Evolutionary conservation across 345 rosid genomes (phyloP), one percentile per base, ranked within the genome.

Genomic region (Eucalyptus virginea): DNA sequence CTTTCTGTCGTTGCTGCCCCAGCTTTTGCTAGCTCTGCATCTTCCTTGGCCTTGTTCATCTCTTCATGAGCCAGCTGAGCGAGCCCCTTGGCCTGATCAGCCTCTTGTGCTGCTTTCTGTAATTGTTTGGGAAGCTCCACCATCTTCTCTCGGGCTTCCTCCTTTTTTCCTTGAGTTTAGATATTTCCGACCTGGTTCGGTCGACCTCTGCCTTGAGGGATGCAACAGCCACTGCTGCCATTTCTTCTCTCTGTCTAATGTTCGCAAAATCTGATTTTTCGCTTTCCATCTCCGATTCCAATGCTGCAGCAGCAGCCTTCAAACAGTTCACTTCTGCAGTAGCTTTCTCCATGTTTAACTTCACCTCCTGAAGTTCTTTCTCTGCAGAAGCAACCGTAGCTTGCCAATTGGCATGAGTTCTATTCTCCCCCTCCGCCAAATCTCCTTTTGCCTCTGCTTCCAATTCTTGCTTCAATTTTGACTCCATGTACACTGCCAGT

Each of bases 331-430:
- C 98, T 94, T 98, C 99, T 5, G 94, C 91, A 56, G 85, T 93
- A 86, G 97, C 96, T 93, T 95, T 98, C 92, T 95, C 99, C 28
- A 97, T 94, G 91, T 96, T 96, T 60, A 87, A 89, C 90, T 94
- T 97, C 89, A 97, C 97, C 92, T 96, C 96, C 92, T 94, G 96
- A 17, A 98, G 96, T 90, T 97, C 99, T 91, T 93, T 95, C 92
- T 93, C 94, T 16, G 98, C 98, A 58, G 97, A 95, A 92, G 92
- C 93, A 91, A 95, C 92, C 32, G 94, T 95, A 62, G 92, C 94
- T 89, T 94, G 96, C 86, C 94, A 90, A 72, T 95, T 95, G 65
- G 90, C 85, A 21, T 77, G 47, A 42, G 47, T 21, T 77, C 85
- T 21, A 90, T 83, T 93, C 96, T 87, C 83, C 89, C 89, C 83